Conservation (phyloP, 768 basidiomycete genomes). For the Antrodiella citrinella region DNA sequence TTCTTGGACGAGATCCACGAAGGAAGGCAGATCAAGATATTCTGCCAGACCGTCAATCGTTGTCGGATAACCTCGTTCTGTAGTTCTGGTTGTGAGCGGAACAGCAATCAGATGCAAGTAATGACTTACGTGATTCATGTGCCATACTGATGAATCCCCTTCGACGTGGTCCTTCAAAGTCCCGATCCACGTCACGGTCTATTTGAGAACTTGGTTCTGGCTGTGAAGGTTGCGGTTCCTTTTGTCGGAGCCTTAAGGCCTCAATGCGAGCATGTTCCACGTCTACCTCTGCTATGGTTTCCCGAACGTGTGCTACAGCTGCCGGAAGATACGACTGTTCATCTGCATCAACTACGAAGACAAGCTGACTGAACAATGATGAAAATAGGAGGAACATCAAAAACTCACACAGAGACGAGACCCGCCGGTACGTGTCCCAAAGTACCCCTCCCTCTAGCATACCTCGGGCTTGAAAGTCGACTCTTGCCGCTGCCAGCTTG, state of each 20-base stretch:
- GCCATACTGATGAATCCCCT: background rate
- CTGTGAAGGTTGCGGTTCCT: background rate
- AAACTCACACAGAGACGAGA: background rate
- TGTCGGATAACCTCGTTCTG: background rate
- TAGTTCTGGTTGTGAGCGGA: too few species aligned
- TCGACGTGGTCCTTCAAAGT: background rate
- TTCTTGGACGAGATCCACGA: background rate
- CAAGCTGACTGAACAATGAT: too few species aligned
- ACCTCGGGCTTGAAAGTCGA: slow-evolving; percentile 9
- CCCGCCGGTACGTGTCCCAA: background rate
- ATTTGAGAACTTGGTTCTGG: too few species aligned
- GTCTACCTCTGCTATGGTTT: background rate
- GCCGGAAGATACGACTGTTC: background rate
- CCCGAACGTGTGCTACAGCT: background rate
- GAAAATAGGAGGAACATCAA: too few species aligned
- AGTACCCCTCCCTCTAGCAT: slow-evolving; percentile 8
- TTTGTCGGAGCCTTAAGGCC: background rate
- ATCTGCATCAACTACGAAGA: background rate
- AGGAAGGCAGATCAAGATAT: background rate
- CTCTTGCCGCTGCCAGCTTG: slow-evolving; percentile 13
- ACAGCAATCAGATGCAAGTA: too few species aligned
- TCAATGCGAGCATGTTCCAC: background rate
- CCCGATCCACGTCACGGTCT: too few species aligned
- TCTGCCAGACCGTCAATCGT: background rate
- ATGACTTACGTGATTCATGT: background rate